Conservation (phyloP, 202 grass and related monocot species). For the Saccharum hybrid region DNA sequence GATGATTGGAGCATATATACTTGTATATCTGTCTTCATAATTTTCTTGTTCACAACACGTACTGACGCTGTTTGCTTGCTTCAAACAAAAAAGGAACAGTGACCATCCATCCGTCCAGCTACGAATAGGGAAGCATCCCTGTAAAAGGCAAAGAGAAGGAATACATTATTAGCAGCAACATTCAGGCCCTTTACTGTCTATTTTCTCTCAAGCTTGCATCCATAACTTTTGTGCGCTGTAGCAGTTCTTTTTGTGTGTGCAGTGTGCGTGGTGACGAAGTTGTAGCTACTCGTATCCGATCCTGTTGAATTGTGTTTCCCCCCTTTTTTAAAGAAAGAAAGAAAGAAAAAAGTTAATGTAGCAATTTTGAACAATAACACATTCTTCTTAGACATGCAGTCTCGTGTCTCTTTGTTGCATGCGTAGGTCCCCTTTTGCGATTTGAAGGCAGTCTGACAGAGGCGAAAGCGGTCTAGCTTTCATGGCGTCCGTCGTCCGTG, state of each 20-base stretch:
- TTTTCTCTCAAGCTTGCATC: background rate
- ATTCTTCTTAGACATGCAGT: background rate
- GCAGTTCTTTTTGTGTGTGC: too few species aligned
- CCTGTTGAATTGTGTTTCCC: too few species aligned
- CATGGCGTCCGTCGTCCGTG: background rate
- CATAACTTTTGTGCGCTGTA: background rate
- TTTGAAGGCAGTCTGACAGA: background rate
- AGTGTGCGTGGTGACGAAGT: too few species aligned
- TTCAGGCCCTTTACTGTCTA: background rate
- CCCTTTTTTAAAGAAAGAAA: too few species aligned
- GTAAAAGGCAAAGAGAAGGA: background rate
- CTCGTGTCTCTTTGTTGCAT: background rate
- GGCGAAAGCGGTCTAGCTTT: background rate
- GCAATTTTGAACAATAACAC: background rate
- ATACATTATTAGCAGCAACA: background rate
- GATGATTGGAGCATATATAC: slow-evolving; percentile 30
- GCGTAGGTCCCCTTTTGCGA: background rate
- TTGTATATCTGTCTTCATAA: slow-evolving; percentile 14
- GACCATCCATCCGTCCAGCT: slow-evolving; percentile 5
- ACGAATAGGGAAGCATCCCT: background rate
- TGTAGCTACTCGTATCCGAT: too few species aligned
- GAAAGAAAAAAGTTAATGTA: too few species aligned
- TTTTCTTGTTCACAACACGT: slow-evolving; percentile 14
- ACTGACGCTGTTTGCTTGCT: background rate
- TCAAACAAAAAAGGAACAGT: background rate